These are phyloP conservation scores for Rutstroemia sp. DNA, from an alignment of 2,329 filamentous ascomycete species.

Conservation along the genomic window DNA sequence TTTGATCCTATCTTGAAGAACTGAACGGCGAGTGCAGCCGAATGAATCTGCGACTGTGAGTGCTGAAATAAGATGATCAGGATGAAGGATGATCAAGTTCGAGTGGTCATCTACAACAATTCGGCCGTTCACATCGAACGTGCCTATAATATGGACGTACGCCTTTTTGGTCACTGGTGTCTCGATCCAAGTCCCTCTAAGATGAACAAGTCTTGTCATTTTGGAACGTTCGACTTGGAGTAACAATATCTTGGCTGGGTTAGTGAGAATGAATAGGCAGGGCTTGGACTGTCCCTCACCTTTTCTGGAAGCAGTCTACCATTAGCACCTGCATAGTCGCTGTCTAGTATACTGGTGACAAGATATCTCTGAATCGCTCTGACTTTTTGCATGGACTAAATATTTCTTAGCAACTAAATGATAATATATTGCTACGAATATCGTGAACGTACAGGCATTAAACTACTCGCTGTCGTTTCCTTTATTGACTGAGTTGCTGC, in stretches of 20 bases:
- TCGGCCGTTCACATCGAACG: constrained; percentile 60
- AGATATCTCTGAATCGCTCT: constrained; percentile 82
- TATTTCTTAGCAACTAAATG: constrained; percentile 50
- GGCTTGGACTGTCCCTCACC: constrained; percentile 39
- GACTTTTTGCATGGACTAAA: constrained; percentile 58
- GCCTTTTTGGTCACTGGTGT: constrained; percentile 67
- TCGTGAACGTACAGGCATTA: constrained; percentile 47
- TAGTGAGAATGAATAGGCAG: constrained; percentile 1
- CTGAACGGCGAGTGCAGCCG: constrained; percentile 79
- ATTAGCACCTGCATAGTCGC: constrained; percentile 57
- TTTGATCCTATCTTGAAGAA: constrained; percentile 91
- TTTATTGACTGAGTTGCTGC: constrained; percentile 60
- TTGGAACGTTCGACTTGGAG: constrained; percentile 72
- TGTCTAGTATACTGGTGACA: constrained; percentile 65
- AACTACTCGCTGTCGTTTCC: constrained; percentile 23
- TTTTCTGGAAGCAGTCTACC: constrained; percentile 60
- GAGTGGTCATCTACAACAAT: constrained; percentile 77
- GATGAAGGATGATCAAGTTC: constrained; percentile 85
- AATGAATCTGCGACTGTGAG: constrained; percentile 97
- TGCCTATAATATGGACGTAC: constrained; percentile 80
- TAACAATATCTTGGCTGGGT: constrained; percentile 57
- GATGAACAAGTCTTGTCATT: constrained; percentile 57
- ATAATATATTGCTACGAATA: constrained; percentile 23
- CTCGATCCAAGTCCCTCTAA: constrained; percentile 82
- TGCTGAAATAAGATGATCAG: constrained; percentile 89